Evolutionary conservation across 768 basidiomycete genomes (phyloP), one percentile per base, ranked within the genome.

Genomic region (Roridomyces roridus): DNA sequence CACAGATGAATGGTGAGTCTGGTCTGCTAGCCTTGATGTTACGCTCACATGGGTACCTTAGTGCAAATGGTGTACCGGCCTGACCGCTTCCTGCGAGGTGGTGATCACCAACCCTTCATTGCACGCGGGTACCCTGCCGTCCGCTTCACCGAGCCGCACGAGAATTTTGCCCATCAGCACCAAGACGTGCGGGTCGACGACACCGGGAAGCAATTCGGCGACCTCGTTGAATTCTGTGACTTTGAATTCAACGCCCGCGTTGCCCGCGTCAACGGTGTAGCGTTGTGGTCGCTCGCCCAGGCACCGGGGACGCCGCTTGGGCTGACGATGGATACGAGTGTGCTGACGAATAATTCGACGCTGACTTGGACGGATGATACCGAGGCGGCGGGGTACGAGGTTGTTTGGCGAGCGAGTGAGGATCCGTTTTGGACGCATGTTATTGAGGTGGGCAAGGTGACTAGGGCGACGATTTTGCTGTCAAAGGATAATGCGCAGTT

Each of bases 141-240:
- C 23, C 78, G 82, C 23, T 84, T 83, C 72, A 83, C 81, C 1
- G 84, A 84, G 59, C 83, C 82, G 8, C 70, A 80, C 65, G 82
- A 85, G 66, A 77, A 84, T 65, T 84, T 82, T 64, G 80, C 79
- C 29, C 82, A 84, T 63, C 82, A 85, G 67, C 81, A 84, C 65
- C 84, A 85, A 66, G 77, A 85, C 63, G 73, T 80, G 39, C 78
- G 82, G 23, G 74, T 85, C 40, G 71, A 67, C 31, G n/a, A n/a
- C n/a, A n/a, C 72, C 80, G 82, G 81, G 8, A 65, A 77, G n/a
- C 82, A 84, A 64, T 84, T 82, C 60, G 84, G 84, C 31, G 84
- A 85, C 66, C 76, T 84, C 41, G 63, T 69, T 41, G 77, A 84
- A 63, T 84, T 83, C 60, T 76, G 75, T 66, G 83, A 85, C 71